A percentile compares a stretch with the other conserved stretches of the same genome.
Evolutionary conservation across 2,329 filamentous ascomycete species (phyloP).

Genomic region (Colletotrichum eremochloae): DNA sequence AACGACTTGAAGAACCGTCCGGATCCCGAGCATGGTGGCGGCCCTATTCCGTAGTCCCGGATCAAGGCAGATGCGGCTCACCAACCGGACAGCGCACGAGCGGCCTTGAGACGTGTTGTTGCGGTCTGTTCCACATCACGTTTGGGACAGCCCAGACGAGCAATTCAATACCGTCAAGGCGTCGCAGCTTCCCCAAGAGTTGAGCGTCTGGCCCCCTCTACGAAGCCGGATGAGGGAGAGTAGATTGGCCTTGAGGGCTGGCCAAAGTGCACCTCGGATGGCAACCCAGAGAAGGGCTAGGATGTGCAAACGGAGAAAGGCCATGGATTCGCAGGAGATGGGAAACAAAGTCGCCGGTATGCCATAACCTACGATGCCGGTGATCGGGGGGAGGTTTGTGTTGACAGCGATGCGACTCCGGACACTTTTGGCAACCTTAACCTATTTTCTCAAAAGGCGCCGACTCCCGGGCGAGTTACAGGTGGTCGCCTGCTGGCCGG

Average conservation of each 20-base stretch:
- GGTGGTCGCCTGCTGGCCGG: slow-evolving; percentile 26
- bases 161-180: not conserved
- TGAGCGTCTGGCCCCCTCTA: not conserved
- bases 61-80: not conserved
- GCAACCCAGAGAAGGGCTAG: slow-evolving; percentile 1
- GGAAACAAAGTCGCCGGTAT: slow-evolving; percentile 1
- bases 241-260: not conserved
- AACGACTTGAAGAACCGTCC: not conserved
- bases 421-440: not conserved
- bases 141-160: slow-evolving; percentile 1
- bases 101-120: not conserved
- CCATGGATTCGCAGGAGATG: not conserved
- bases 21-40: not conserved
- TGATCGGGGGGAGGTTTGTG: not conserved
- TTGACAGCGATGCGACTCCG: not conserved
- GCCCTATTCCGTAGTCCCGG: not conserved
- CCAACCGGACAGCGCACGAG: not conserved
- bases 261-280: slow-evolving; percentile 8
- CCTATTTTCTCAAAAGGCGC: not conserved
- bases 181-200: not conserved
- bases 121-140: slow-evolving; percentile 10
- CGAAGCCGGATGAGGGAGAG: not conserved
- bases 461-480: slow-evolving; percentile 13
- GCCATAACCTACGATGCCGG: not conserved
- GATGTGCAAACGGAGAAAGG: not conserved